A percentile compares a stretch with the other conserved stretches of the same genome.
phyloP scores from a whole-genome alignment of 805 yeast genomes.

The Kluyveromyces siamensis region DNA sequence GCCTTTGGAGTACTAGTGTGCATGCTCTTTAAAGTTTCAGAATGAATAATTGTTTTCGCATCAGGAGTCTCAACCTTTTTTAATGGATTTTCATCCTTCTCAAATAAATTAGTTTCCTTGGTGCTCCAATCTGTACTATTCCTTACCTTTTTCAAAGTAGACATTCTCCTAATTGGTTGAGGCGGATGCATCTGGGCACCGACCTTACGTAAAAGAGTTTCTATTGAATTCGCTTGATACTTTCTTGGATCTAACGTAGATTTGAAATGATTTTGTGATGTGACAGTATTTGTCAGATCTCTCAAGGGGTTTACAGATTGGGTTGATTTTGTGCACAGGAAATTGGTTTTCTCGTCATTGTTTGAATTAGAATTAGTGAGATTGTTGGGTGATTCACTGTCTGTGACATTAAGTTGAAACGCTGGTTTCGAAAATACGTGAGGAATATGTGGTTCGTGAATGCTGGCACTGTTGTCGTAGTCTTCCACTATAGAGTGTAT shows the following conservation, averaged over 20 bases:
- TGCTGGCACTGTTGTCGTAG: neutral
- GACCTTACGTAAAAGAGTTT: constrained; percentile 9
- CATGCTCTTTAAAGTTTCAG: neutral
- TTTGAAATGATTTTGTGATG: neutral
- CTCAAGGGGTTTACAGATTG: neutral
- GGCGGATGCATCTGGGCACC: constrained; percentile 1
- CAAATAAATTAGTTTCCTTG: neutral
- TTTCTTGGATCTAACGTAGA: constrained; percentile 26
- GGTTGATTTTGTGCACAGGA: neutral
- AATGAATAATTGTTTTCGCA: neutral
- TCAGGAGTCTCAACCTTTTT: neutral
- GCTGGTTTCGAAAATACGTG: neutral
- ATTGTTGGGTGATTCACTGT: neutral
- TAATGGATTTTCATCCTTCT: neutral
- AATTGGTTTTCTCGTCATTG: neutral
- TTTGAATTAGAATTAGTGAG: neutral
- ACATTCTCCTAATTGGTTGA: constrained; percentile 5
- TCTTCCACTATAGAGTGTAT: constrained; percentile 1
- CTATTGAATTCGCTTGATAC: constrained; percentile 21
- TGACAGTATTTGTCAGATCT: neutral
- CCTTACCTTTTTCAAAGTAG: constrained; percentile 5
- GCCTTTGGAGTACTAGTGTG: constrained; percentile 1
- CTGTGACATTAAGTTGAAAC: neutral
- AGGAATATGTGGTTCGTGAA: neutral
- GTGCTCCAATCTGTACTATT: constrained; percentile 9